Base-by-base conservation (phyloP, 108 stramenopile genomes). In the Aurantiochytrium sp. region DNA sequence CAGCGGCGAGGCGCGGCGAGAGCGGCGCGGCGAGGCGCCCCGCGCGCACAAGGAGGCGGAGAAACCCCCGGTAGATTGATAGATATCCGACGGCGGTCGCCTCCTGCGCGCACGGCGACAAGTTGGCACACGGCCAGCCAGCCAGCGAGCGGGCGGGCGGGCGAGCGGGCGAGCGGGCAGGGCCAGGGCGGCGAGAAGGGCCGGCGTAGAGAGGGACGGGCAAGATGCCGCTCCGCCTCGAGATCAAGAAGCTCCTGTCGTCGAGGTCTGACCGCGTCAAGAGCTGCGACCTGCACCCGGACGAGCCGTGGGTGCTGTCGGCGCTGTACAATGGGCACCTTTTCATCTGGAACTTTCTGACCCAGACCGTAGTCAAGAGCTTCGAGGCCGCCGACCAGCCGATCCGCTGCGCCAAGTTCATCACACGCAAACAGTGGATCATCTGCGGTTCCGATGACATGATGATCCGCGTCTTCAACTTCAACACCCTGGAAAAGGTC, bases 401-500 rank as follows among this genome's bases (percentile, higher is more conserved):
- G 25, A 97, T 99, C 4, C 96, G 99, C 60, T 98, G 98, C 89
- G 99, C 99, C 72, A 96, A 96, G 71, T 99, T 98, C 92, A 95
- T 99, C 87, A 94, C 96, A 43, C 96, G 99, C 47, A 98, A 98
- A 90, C 96, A 97, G 92, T 98, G 97, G 98, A 96, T 99, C 89
- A 89, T 99, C 4, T 95, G 96, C 47, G 96, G 96, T 8, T 94
- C 95, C 58, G 98, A 99, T 88, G 94, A 94, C 87, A 90, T 94
- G 91, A 60, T 60, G 58, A 71, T 88, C 60, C 94, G 99, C 25
- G 94, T 97, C 18, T 98, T 96, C 96, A 99, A 99, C 91, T 99
- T 98, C 95, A 98, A 98, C 91, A 99, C 99, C 83, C 96, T 97
- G 97, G 99, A 99, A 91, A 98, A 98, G 90, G 94, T 99, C 76